Evolutionary conservation across 1,284 basidiomycete genomes (phyloP).

Genomic region (Puccinia horiana): DNA sequence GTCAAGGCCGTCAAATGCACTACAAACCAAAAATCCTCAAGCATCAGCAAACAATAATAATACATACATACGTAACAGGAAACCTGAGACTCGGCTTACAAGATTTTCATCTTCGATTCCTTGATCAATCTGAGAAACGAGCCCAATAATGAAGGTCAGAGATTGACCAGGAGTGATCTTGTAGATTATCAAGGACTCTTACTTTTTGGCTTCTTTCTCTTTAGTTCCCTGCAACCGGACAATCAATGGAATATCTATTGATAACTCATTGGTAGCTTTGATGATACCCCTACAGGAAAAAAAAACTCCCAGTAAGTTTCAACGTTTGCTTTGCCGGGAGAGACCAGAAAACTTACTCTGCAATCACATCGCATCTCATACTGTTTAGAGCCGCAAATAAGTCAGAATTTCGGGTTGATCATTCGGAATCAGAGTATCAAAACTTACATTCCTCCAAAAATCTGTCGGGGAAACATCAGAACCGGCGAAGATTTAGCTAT

Average conservation of each 20-base stretch:
- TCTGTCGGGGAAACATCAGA: slow-evolving; percentile 42
- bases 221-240: slow-evolving; percentile 96
- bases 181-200: slow-evolving; percentile 57
- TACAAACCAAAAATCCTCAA: slow-evolving; percentile 40
- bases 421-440: slow-evolving; percentile 58
- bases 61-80: slow-evolving; percentile 53
- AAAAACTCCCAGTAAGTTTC: not conserved
- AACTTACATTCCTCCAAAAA: slow-evolving; percentile 57
- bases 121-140: slow-evolving; percentile 72
- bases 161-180: not conserved
- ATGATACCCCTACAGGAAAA: slow-evolving; percentile 79
- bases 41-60: slow-evolving; percentile 52
- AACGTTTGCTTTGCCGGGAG: not conserved
- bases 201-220: slow-evolving; percentile 92
- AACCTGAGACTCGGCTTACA: slow-evolving; percentile 55
- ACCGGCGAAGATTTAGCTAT: too few relatives aligned
- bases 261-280: slow-evolving; percentile 89
- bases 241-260: slow-evolving; percentile 80
- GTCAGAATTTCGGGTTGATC: slow-evolving; percentile 52
- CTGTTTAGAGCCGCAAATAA: slow-evolving; percentile 66
- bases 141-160: not conserved
- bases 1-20: slow-evolving; percentile 78
- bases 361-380: slow-evolving; percentile 86
- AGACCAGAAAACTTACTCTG: slow-evolving; percentile 54
- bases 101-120: slow-evolving; percentile 87